These are phyloP conservation scores for Paraphoma chrysanthemicola DNA, from an alignment of 2,329 filamentous ascomycete species.

Conservation along the genomic window DNA sequence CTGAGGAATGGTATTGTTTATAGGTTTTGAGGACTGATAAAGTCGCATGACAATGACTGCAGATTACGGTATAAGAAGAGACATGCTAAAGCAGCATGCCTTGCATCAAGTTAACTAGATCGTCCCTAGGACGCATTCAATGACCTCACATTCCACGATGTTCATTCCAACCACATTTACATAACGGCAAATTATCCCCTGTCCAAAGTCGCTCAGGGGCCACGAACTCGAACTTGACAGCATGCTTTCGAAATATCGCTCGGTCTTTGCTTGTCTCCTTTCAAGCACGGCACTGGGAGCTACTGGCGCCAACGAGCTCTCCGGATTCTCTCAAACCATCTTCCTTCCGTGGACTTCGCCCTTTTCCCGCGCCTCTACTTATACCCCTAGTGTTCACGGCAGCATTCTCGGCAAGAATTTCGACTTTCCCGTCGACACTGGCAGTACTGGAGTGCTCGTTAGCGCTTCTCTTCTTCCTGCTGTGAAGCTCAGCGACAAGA, in stretches of 20 bases:
- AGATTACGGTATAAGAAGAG: too few relatives aligned
- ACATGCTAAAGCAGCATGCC: neutral
- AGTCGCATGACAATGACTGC: too few relatives aligned
- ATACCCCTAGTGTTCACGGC: slow-evolving; percentile 3
- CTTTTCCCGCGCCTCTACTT: slow-evolving; percentile 1
- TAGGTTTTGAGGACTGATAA: too few relatives aligned
- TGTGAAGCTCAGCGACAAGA: neutral
- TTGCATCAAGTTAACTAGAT: neutral
- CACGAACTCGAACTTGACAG: neutral
- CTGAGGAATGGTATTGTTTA: too few relatives aligned
- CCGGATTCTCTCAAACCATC: slow-evolving; percentile 5
- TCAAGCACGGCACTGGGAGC: neutral
- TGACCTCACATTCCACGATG: neutral
- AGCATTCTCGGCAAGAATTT: slow-evolving; percentile 8
- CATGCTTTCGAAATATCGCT: neutral
- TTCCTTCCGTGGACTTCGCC: slow-evolving; percentile 11
- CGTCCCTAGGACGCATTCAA: neutral
- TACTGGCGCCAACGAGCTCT: slow-evolving; percentile 1
- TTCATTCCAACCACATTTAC: neutral
- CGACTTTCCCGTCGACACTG: slow-evolving; percentile 15
- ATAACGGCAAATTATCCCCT: neutral
- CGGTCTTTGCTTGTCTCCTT: neutral
- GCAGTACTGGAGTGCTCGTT: slow-evolving; percentile 14
- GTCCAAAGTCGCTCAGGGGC: neutral
- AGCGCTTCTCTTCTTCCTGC: slow-evolving; percentile 4